Base-by-base conservation (phyloP, 2,329 filamentous ascomycete genomes). In the Pestalotiopsis sp. region DNA sequence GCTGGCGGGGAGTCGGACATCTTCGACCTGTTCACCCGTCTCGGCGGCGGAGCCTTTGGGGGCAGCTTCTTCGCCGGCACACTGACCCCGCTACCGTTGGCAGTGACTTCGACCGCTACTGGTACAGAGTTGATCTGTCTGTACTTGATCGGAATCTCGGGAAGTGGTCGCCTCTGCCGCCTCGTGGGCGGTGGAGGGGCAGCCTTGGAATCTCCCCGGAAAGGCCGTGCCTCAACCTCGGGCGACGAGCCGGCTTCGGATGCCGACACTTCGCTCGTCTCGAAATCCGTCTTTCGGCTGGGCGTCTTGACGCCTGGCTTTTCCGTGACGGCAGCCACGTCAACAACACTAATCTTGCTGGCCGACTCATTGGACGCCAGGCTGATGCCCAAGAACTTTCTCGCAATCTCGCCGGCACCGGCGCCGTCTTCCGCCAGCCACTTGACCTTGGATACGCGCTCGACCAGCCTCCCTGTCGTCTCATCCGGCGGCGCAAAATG, bases 401-500 rank as follows among this genome's bases (percentile, higher is more conserved):
- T 84, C 5, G 88, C 86, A 63, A 90, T 85, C 45, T 69, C 69
- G 9, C 68, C 65, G 12, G 75, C 76, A 57, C 81, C 79, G 67
- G 77, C 78, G n/a, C 79, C 74, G 1, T 80, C 76, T 2, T 82
- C 81, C 49, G 81, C 82, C 36, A 95, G 84, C 88, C 94, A 94
- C 41, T 87, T 85, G 3, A 95, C 93, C 69, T 88, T 89, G 65
- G 87, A 84, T 39, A 94, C 93, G n/a, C 93, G 88, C 64, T 91
- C 87, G 3, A 95, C 92, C 6, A 97, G 86, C 5, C 93, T 89
- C 49, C 93, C 77, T 0, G 93, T 95, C 0, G 93, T 97, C 73
- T 93, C 91, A 71, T 96, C 93, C 2, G 92, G 90, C 1, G 93
- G 92, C 13, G 91, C 92, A 79, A 96, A 96, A 77, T 97, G 93